Evolutionary conservation across 495 filamentous ascomycete genomes (phyloP).

Genomic region (Annulohypoxylon nitens): DNA sequence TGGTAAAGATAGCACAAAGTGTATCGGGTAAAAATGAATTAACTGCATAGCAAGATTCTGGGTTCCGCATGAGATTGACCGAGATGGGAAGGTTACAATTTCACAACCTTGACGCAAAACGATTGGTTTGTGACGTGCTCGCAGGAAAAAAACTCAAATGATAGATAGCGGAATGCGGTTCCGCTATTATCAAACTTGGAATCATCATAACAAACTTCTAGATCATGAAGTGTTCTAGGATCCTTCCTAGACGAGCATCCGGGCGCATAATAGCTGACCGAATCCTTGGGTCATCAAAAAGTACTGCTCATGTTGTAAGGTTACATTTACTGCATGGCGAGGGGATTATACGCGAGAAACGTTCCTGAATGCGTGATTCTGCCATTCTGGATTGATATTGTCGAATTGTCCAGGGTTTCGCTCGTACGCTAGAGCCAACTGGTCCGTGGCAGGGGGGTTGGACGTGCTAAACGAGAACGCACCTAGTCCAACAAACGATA

Average conservation of each 20-base stretch:
- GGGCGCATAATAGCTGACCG: background rate
- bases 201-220: background rate
- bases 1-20: background rate
- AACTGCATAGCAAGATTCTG: background rate
- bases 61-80: constrained; percentile 1
- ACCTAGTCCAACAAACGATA: background rate
- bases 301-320: background rate
- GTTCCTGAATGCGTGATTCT: background rate
- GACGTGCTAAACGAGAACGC: background rate
- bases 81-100: constrained; percentile 21
- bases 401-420: background rate
- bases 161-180: background rate
- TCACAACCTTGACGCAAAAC: background rate
- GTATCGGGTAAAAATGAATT: constrained; percentile 2
- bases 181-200: too few species aligned
- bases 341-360: background rate
- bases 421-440: background rate
- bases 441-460: background rate
- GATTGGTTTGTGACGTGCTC: background rate
- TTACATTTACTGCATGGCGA: background rate
- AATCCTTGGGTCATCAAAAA: background rate
- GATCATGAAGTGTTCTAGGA: background rate
- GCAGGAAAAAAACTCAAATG: background rate
- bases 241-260: background rate
- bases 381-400: constrained; percentile 1